These are phyloP conservation scores for Hylodesmum podocarpum DNA, from an alignment of 306 rosid species.

Conservation along the genomic window DNA sequence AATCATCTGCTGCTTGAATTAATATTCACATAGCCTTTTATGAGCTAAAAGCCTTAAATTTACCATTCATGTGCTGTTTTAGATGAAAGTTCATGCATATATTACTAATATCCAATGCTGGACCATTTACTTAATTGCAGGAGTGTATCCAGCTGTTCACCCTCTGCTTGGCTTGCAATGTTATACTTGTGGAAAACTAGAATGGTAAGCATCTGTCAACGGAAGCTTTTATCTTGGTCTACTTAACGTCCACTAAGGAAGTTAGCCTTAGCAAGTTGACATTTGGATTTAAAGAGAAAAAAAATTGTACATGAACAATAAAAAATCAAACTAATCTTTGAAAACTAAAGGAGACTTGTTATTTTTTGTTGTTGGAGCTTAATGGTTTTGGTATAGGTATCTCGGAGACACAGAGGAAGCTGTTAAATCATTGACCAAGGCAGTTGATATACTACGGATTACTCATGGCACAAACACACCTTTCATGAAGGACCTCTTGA, in stretches of 20 bases:
- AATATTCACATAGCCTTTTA: background rate
- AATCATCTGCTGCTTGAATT: background rate
- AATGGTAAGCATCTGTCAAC: slow-evolving; percentile 63
- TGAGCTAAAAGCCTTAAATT: no score
- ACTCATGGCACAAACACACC: slow-evolving; percentile 79
- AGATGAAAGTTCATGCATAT: slow-evolving; percentile 10
- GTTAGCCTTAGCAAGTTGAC: no score
- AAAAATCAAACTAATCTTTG: no score
- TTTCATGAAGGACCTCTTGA: slow-evolving; percentile 70
- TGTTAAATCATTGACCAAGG: slow-evolving; percentile 63
- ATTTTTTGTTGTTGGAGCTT: background rate
- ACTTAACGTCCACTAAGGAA: background rate
- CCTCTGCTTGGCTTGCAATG: slow-evolving; percentile 91
- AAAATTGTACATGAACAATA: no score
- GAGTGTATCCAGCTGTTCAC: slow-evolving; percentile 73
- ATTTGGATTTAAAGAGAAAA: no score
- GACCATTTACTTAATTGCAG: slow-evolving; percentile 43
- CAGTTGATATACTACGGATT: slow-evolving; percentile 65
- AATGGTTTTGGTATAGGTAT: slow-evolving; percentile 51
- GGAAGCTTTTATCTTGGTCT: slow-evolving; percentile 13
- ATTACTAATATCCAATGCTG: slow-evolving; percentile 28
- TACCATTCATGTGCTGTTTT: background rate
- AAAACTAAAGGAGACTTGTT: background rate
- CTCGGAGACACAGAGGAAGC: slow-evolving; percentile 66
- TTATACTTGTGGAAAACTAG: slow-evolving; percentile 90